These are phyloP conservation scores for Aspergillus vadensis DNA, from an alignment of 2,329 filamentous ascomycete species.

Conservation along the genomic window DNA sequence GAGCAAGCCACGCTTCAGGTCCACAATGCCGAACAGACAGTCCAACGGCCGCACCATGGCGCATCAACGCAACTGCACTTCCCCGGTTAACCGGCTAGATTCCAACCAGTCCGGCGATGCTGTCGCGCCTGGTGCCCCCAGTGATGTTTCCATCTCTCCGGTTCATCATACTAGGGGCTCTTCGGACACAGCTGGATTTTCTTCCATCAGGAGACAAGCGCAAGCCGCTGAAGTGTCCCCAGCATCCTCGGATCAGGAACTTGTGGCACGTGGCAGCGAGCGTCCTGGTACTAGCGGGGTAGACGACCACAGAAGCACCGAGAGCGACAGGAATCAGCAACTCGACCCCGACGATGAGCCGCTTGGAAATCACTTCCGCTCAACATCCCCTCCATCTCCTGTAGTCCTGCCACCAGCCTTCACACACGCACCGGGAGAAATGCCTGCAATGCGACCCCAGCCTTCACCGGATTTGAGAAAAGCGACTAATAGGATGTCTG, in stretches of 20 bases:
- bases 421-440: slow-evolving; percentile 70
- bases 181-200: slow-evolving; percentile 36
- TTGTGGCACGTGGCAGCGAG: slow-evolving; percentile 28
- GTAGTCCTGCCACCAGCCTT: slow-evolving; percentile 79
- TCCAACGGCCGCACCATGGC: slow-evolving; percentile 39
- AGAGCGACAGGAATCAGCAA: slow-evolving; percentile 37
- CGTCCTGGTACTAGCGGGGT: slow-evolving; percentile 28
- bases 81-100: slow-evolving; percentile 24
- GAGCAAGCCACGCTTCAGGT: slow-evolving; percentile 49
- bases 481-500: slow-evolving; percentile 82
- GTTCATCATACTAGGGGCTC: slow-evolving; percentile 32
- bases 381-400: slow-evolving; percentile 69
- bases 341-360: slow-evolving; percentile 28
- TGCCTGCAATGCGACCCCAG: slow-evolving; percentile 69
- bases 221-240: slow-evolving; percentile 35
- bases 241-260: slow-evolving; percentile 41
- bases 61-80: slow-evolving; percentile 23
- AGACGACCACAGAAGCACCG: slow-evolving; percentile 44
- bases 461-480: slow-evolving; percentile 76
- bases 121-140: slow-evolving; percentile 33
- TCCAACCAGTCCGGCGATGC: slow-evolving; percentile 42
- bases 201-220: slow-evolving; percentile 13
- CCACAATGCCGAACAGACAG: slow-evolving; percentile 39
- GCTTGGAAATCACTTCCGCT: slow-evolving; percentile 38
- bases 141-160: slow-evolving; percentile 22